These are phyloP conservation scores for Apium graveolens DNA, from an alignment of 129 eudicot genomes.

Conservation along the genomic window DNA sequence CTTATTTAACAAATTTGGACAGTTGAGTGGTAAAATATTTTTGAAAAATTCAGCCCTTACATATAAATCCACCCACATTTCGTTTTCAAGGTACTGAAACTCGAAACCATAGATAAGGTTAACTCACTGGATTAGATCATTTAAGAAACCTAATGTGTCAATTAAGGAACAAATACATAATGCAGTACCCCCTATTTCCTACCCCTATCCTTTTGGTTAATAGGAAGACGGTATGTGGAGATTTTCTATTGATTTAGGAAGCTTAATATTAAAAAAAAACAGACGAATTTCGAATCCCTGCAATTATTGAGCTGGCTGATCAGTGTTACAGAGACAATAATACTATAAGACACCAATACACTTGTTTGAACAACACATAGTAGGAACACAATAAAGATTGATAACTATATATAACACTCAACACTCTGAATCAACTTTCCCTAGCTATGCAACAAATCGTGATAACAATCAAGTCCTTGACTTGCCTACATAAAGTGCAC, in stretches of 20 bases:
- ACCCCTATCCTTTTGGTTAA: background rate
- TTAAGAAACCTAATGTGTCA: background rate
- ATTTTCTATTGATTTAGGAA: background rate
- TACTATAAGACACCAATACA: background rate
- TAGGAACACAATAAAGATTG: background rate
- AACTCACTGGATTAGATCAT: background rate
- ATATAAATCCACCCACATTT: background rate
- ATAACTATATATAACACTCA: background rate
- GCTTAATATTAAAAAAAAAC: background rate
- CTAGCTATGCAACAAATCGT: background rate
- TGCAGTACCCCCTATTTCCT: background rate
- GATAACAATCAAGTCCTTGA: background rate
- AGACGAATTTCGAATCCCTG: background rate
- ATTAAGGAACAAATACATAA: background rate
- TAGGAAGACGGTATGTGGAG: background rate
- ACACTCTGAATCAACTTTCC: background rate
- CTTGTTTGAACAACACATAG: background rate
- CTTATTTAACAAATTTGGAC: background rate
- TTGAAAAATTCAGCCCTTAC: background rate
- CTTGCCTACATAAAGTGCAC: background rate
- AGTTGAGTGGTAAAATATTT: background rate
- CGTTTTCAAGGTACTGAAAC: background rate
- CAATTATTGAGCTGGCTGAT: background rate
- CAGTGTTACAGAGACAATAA: background rate
- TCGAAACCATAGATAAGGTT: background rate